Base-by-base conservation (phyloP, 805 yeast species). In the Spathaspora gorwiae region DNA sequence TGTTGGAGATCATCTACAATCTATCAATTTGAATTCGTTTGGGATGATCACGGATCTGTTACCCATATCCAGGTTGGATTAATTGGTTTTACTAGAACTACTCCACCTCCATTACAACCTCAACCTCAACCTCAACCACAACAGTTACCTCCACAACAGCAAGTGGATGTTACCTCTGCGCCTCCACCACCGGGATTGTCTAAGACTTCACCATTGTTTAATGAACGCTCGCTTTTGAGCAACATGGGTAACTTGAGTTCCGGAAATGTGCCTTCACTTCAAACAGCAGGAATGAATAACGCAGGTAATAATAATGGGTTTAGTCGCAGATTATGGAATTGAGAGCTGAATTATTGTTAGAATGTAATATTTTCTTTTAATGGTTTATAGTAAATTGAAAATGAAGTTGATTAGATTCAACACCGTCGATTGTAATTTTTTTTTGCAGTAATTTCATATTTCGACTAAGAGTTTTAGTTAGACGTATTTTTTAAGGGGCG, bases 11-110 rank as follows among this genome's bases (percentile, higher is more conserved):
- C 55, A 2, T 57, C 55, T 14, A 42, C 61, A 11, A 56, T 59
- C 5, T 59, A 64, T 45, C 59, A 60, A 24, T 77, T 76, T 53
- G 77, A 74, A 19, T 57, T 74, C 36, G 52, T 70, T 19, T 71
- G 69, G 52, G 80, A 76, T 49, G 76, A 74, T 45, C 58, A 66
- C 37, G 75, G 76, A 1, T 65, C 62, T n/a, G 75, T 76, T 2
- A 64, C 68, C 7, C 73, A 67, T 50, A 62, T 76, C 33, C 69
- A 70, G 50, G 63, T 64, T 15, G 48, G 47, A 8, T 46, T 50
- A 19, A 19, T 12, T 7, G 39, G 39, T 11, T 30, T 26, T 30
- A 24, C 37, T 8, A 27, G 43, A 29, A 38, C 47, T 4, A 36
- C 47, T 2, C 47, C 44, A 32, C 42, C 48, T 14, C 43, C 39